These are phyloP conservation scores for Dictyostelium discoideum DNA, from an alignment of 78 protist genomes.

Conservation along the genomic window DNA sequence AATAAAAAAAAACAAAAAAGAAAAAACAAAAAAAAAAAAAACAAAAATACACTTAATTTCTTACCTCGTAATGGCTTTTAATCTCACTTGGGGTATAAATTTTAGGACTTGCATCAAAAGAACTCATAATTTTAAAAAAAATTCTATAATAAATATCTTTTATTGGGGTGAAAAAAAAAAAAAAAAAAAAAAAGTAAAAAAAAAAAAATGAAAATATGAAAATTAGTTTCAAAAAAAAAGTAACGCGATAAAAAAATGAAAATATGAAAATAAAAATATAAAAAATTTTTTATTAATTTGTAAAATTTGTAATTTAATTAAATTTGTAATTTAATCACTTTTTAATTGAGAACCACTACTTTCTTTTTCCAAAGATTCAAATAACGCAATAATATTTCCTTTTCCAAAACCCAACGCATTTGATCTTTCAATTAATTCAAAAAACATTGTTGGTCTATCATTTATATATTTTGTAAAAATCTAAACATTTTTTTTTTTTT, in stretches of 20 bases:
- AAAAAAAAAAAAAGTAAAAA: too few relatives aligned
- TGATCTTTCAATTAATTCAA: slow-evolving; percentile 50
- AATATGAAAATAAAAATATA: too few relatives aligned
- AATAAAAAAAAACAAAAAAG: too few relatives aligned
- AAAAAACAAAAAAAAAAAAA: too few relatives aligned
- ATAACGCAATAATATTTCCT: slow-evolving; percentile 58
- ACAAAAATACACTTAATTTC: not conserved
- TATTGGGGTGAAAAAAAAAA: too few relatives aligned
- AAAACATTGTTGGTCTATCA: slow-evolving; percentile 71
- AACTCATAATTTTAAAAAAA: not conserved
- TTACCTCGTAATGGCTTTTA: not conserved
- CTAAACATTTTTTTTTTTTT: slow-evolving; percentile 2
- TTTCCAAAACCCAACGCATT: slow-evolving; percentile 60
- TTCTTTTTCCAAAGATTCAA: slow-evolving; percentile 11
- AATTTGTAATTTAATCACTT: too few relatives aligned
- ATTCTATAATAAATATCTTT: too few relatives aligned
- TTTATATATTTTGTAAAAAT: slow-evolving; percentile 49
- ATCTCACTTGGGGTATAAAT: not conserved
- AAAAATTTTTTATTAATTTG: too few relatives aligned
- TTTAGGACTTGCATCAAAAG: not conserved
- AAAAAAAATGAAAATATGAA: too few relatives aligned
- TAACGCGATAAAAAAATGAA: too few relatives aligned
- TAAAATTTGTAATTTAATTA: too few relatives aligned
- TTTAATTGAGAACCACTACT: not conserved
- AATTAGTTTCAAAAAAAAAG: too few relatives aligned